Evolutionary conservation across 2,329 filamentous ascomycete species (phyloP).

Genomic region (Penicillium polonicum): DNA sequence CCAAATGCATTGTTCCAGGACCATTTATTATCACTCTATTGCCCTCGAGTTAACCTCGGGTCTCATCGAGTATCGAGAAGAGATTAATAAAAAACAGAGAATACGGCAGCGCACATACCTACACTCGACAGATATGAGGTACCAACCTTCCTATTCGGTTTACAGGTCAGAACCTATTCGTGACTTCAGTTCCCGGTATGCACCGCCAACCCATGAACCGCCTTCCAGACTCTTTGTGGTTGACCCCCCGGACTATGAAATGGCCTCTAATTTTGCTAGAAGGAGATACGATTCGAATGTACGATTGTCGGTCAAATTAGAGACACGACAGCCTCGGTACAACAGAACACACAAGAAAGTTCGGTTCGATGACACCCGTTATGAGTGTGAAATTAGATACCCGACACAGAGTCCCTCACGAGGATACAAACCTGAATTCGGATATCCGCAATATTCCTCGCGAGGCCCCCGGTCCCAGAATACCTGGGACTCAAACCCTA

Average conservation of each 20-base stretch:
- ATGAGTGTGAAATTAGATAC: neutral
- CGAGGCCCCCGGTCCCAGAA: neutral
- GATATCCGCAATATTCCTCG: neutral
- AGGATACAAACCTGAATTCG: neutral
- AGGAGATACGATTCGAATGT: neutral
- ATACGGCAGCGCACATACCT: neutral
- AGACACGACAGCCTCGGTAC: neutral
- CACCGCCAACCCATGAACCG: neutral
- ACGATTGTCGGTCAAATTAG: neutral
- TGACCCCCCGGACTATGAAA: neutral
- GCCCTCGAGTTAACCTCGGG: neutral
- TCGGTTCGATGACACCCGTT: neutral
- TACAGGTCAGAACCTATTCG: neutral
- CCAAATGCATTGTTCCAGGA: neutral
- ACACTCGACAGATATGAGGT: neutral
- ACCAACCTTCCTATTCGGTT: no score
- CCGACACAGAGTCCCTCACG: neutral
- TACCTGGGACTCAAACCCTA: neutral
- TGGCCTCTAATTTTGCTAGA: neutral
- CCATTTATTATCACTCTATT: neutral
- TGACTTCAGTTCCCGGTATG: neutral
- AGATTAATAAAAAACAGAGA: neutral
- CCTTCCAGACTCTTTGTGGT: neutral
- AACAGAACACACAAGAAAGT: neutral
- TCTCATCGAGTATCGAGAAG: neutral